A percentile compares a stretch with the other conserved stretches of the same genome.
These are phyloP conservation scores for Trifolium repens DNA, from an alignment of 306 rosid genomes.

Conservation along the genomic window DNA sequence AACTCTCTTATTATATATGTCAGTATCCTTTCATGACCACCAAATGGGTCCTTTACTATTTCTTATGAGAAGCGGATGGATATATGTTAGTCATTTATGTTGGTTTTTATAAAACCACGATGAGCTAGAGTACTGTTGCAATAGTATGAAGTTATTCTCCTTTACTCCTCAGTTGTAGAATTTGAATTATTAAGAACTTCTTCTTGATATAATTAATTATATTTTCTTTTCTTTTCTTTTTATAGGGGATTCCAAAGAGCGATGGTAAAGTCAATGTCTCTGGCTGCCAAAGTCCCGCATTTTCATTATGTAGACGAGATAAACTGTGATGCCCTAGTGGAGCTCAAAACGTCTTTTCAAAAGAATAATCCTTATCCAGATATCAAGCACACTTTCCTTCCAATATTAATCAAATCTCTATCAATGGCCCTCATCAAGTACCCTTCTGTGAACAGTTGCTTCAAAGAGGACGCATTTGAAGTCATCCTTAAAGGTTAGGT, in stretches of 20 bases:
- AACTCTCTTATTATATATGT: not conserved
- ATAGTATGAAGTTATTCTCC: constrained; percentile 19
- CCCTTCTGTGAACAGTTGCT: constrained; percentile 83
- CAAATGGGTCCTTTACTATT: not conserved
- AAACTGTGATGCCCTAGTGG: constrained; percentile 69
- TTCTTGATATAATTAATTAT: constrained; percentile 11
- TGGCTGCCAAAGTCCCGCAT: constrained; percentile 93
- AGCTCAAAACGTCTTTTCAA: constrained; percentile 83
- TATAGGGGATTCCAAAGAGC: constrained; percentile 88
- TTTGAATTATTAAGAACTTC: constrained; percentile 13
- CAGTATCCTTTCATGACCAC: not conserved
- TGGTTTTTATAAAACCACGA: constrained; percentile 22
- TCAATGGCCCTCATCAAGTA: constrained; percentile 80
- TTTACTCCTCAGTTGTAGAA: constrained; percentile 25
- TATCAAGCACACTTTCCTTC: constrained; percentile 90
- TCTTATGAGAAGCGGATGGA: constrained; percentile 28
- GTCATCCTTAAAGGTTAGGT: constrained; percentile 79
- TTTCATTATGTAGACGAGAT: constrained; percentile 93
- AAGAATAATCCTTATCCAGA: constrained; percentile 64
- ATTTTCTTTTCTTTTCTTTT: constrained; percentile 30
- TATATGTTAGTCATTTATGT: constrained; percentile 10
- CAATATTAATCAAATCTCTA: constrained; percentile 75
- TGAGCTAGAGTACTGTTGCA: constrained; percentile 17
- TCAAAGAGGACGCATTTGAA: constrained; percentile 78
- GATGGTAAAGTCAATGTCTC: constrained; percentile 85